Evolutionary conservation across 192 early-diverging fungal genomes (phyloP), one percentile per base, ranked within the genome.

Genomic region (Podila verticillata): DNA sequence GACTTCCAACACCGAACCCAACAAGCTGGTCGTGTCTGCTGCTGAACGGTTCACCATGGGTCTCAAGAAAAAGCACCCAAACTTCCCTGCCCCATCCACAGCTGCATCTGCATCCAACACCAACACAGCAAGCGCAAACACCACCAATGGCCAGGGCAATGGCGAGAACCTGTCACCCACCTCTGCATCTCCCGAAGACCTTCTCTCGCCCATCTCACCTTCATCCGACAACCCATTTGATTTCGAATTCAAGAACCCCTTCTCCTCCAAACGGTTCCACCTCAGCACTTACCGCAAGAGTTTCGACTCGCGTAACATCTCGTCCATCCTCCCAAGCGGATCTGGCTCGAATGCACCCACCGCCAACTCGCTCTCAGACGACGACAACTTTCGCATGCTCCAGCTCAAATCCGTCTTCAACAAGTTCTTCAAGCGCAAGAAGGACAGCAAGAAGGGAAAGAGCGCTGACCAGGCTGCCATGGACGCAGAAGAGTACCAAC

Each of bases 361-460:
- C 17, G 39, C 30, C 24, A 22, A n/a, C 12, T 32, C 68, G 19
- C 24, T 65, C 10, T 34, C 49, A 29, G 77, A 80, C 8, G 77
- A 80, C 1, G 66, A 68, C 31, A 34, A 34, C 35, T 34, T 48
- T 6, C 77, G 70, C 17, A 72, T 72, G 65, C 51, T 79, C 30
- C 70, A 80, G n/a, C 48, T 80, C 30, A 66, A 58, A 49, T 28
- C 69, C 2, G 65, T 80, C 24, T 72, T 80, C 57, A 80, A 36
- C 61, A 80, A 80, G 57, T 57, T 72, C 48, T 80, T 80, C 48
- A 80, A 72, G 47, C 69, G 75, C 48, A 72, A 72, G 39, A 80
- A 80, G 22, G 70, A 80, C 12, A 59, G 68, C 28, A 72, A 68
- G 70, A 72, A 60, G 17, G 70, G 65, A 17, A 79, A 64, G 29